These are phyloP conservation scores for Helicocarpus griseus DNA, from an alignment of 2,329 filamentous ascomycete genomes.

Conservation along the genomic window DNA sequence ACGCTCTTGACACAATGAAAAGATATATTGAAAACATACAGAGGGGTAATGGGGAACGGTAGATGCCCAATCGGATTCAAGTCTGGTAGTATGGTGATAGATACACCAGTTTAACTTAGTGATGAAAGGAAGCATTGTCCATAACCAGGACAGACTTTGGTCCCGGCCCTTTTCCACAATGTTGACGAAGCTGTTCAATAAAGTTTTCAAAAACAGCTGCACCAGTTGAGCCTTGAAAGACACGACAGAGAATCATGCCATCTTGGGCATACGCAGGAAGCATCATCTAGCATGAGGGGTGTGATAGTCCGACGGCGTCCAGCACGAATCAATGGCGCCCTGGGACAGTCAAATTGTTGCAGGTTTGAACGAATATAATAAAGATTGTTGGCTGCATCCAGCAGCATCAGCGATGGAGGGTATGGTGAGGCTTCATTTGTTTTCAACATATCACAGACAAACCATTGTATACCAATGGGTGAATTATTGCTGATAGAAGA, in stretches of 20 bases:
- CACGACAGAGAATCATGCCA: slow-evolving; percentile 19
- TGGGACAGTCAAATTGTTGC: neutral
- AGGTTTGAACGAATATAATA: neutral
- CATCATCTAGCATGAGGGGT: slow-evolving; percentile 15
- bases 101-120: slow-evolving; percentile 17
- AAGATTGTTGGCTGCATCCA: neutral
- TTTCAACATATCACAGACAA: too few species aligned
- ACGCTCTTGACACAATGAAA: too few species aligned
- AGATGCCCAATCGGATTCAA: slow-evolving; percentile 28
- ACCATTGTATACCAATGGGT: too few species aligned
- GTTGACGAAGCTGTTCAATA: slow-evolving; percentile 21
- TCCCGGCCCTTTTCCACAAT: slow-evolving; percentile 20
- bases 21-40: too few species aligned
- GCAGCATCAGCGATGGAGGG: neutral
- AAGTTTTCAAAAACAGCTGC: slow-evolving; percentile 22
- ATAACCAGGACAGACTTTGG: slow-evolving; percentile 26
- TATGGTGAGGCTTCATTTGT: too few species aligned
- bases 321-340: neutral
- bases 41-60: too few species aligned
- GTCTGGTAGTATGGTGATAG: slow-evolving; percentile 22
- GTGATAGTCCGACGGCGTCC: neutral
- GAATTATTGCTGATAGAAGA: too few species aligned
- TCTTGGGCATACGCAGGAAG: slow-evolving; percentile 26
- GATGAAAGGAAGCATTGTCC: slow-evolving; percentile 16
- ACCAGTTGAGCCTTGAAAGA: slow-evolving; percentile 24